phyloP scores from a whole-genome alignment of 257 asterid species.

The Solanum rostratum region DNA sequence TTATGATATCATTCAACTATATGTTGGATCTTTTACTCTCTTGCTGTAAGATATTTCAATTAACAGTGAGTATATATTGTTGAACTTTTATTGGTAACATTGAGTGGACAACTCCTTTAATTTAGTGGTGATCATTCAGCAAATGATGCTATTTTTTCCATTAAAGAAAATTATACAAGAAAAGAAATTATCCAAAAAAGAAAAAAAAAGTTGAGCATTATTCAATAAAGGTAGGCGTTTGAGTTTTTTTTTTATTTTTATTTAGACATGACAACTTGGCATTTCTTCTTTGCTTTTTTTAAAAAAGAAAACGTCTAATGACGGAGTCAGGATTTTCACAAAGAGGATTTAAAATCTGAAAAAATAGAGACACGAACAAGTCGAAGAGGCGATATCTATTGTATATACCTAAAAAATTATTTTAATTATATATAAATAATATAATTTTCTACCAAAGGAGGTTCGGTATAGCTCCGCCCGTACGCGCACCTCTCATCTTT shows the following conservation, averaged over 20 bases:
- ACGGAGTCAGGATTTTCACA: too few relatives aligned
- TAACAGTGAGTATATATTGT: neutral
- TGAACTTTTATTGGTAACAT: neutral
- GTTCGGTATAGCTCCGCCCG: too few relatives aligned
- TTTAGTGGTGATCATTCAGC: neutral
- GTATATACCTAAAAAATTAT: too few relatives aligned
- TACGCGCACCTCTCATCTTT: too few relatives aligned
- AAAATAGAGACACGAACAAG: too few relatives aligned
- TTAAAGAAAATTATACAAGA: neutral
- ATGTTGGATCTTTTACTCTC: neutral
- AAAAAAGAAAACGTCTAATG: too few relatives aligned
- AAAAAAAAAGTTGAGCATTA: neutral
- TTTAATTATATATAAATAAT: too few relatives aligned
- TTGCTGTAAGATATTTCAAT: neutral
- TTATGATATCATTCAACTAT: neutral
- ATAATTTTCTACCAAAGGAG: too few relatives aligned
- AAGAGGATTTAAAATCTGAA: too few relatives aligned
- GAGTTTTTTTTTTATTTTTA: neutral
- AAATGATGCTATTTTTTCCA: neutral
- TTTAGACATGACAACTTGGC: neutral
- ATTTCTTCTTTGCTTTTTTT: neutral
- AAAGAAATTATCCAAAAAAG: neutral
- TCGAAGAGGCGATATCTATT: too few relatives aligned
- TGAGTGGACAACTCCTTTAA: neutral
- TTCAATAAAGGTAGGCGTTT: neutral